Percentiles rank a stretch among this genome's conserved stretches.
Conservation (phyloP, 2,329 filamentous ascomycete genomes). For the Claviceps sp. region DNA sequence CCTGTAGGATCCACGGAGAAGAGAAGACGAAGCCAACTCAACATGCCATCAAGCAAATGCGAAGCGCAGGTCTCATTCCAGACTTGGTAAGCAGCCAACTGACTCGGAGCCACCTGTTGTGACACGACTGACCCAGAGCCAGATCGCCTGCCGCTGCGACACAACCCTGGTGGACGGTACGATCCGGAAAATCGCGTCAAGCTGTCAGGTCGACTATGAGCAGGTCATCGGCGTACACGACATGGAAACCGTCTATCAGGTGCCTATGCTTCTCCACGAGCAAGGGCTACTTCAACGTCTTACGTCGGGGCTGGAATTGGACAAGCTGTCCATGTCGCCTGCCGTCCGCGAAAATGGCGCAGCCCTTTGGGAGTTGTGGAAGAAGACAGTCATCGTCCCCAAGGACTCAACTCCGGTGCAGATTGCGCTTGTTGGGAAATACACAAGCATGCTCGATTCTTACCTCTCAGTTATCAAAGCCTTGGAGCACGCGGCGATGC, state of each 20-base stretch:
- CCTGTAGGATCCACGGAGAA: constrained; percentile 36
- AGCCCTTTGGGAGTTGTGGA: constrained; percentile 69
- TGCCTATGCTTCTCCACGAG: constrained; percentile 71
- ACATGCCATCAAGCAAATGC: constrained; percentile 70
- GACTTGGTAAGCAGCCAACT: constrained; percentile 42
- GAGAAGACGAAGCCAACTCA: constrained; percentile 98
- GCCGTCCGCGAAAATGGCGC: constrained; percentile 48
- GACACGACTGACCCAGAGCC: background rate
- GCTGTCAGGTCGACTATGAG: constrained; percentile 73
- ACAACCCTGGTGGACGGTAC: constrained; percentile 58
- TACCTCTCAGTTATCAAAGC: constrained; percentile 79
- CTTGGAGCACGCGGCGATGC: constrained; percentile 85
- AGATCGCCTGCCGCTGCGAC: constrained; percentile 91
- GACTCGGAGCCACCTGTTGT: no score
- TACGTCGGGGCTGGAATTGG: constrained; percentile 49
- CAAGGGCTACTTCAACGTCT: constrained; percentile 61
- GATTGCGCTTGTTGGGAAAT: constrained; percentile 89
- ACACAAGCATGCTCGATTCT: constrained; percentile 70
- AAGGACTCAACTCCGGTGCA: constrained; percentile 53
- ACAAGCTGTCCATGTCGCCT: constrained; percentile 38
- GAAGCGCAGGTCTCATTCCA: constrained; percentile 63
- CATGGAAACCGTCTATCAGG: constrained; percentile 84
- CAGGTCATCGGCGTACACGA: constrained; percentile 86
- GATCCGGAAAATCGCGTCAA: constrained; percentile 75
- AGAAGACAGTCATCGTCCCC: constrained; percentile 38